Evolutionary conservation across 2,329 filamentous ascomycete genomes (phyloP).

Genomic region (Truncatella angustata): DNA sequence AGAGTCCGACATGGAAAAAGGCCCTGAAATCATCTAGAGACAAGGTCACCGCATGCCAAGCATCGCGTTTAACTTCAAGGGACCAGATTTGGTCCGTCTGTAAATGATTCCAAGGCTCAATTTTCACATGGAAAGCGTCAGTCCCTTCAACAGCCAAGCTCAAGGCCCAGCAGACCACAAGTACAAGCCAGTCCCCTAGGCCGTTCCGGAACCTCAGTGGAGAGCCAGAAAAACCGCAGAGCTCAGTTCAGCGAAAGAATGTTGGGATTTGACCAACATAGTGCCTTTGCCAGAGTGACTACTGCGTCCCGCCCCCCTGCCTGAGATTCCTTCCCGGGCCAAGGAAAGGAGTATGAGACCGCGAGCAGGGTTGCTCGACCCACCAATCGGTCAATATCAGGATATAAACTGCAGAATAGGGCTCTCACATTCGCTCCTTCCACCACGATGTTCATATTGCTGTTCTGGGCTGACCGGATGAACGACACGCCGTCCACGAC

Average conservation of each 20-base stretch:
- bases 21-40: constrained; percentile 6
- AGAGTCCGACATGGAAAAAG: constrained; percentile 7
- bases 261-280: background rate
- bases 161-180: background rate
- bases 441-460: constrained; percentile 53
- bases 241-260: background rate
- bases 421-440: constrained; percentile 45
- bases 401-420: constrained; percentile 21
- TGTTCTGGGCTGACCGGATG: constrained; percentile 55
- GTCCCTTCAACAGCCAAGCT: background rate
- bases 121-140: background rate
- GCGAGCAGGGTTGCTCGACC: background rate
- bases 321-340: background rate
- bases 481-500: constrained; percentile 66
- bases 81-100: background rate
- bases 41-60: constrained; percentile 2
- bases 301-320: background rate
- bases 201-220: background rate
- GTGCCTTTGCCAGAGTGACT: background rate
- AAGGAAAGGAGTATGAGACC: background rate
- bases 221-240: background rate
- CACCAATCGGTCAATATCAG: background rate
- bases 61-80: background rate
- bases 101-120: constrained; percentile 5
- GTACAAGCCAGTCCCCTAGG: background rate